phyloP scores from a whole-genome alignment of 2,329 filamentous ascomycete species.

The Colletotrichum tropicicola region DNA sequence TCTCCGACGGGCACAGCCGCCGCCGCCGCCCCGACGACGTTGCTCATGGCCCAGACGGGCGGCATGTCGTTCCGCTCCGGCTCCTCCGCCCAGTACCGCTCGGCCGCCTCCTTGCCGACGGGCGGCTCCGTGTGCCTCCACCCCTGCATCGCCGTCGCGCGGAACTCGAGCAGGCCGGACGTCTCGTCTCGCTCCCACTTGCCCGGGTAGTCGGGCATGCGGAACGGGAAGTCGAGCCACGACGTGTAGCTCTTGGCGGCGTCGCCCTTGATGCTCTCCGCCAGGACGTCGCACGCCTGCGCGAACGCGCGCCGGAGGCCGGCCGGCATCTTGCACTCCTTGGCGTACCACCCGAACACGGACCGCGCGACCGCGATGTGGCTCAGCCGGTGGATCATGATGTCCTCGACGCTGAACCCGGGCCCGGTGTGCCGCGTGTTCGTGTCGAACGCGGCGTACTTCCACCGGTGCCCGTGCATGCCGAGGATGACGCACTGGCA shows the following conservation, averaged over 20 bases:
- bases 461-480: not conserved
- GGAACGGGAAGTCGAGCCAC: conserved; percentile 18
- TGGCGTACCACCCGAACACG: not conserved
- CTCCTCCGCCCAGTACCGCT: not conserved
- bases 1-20: not conserved
- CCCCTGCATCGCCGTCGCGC: not conserved
- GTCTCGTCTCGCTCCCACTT: not conserved
- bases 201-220: conserved; percentile 11
- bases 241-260: not conserved
- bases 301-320: not conserved
- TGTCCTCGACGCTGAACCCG: not conserved
- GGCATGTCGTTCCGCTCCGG: not conserved
- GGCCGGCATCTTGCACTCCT: not conserved
- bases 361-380: not conserved
- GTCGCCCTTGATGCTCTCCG: not conserved
- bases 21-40: not conserved
- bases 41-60: not conserved
- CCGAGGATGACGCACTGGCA: no score
- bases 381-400: not conserved
- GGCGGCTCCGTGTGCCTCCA: not conserved
- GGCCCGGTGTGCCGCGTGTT: not conserved
- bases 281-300: not conserved
- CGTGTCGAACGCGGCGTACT: not conserved
- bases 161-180: not conserved
- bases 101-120: not conserved